These are phyloP conservation scores for Talaromyces sp. DNA, from an alignment of 2,329 filamentous ascomycete genomes.

Conservation along the genomic window DNA sequence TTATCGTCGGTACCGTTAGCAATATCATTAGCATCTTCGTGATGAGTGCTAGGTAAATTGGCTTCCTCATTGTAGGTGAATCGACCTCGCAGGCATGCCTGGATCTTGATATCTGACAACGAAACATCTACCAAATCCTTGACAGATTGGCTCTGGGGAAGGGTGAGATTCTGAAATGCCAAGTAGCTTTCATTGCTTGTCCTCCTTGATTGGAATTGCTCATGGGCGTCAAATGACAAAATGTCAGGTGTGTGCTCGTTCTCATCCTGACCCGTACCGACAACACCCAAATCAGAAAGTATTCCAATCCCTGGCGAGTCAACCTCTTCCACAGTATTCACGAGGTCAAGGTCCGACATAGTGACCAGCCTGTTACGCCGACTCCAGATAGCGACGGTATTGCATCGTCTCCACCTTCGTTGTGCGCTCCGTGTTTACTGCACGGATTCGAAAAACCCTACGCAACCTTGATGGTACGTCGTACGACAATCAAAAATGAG, in stretches of 20 bases:
- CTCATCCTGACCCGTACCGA: neutral
- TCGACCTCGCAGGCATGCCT: slow-evolving; percentile 12
- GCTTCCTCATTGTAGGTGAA: slow-evolving; percentile 10
- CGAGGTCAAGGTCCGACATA: slow-evolving; percentile 1
- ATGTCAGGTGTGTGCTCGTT: neutral
- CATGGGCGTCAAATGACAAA: neutral
- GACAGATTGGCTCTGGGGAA: neutral
- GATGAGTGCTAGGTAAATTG: neutral
- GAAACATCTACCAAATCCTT: neutral
- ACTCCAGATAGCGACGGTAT: neutral
- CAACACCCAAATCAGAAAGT: neutral
- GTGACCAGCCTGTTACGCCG: neutral
- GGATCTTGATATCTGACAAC: neutral
- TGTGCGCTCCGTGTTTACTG: neutral
- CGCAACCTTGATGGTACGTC: neutral
- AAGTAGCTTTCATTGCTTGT: neutral
- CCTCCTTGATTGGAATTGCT: neutral
- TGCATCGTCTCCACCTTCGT: neutral
- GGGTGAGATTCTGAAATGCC: neutral
- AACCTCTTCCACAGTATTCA: neutral
- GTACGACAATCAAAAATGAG: too few relatives aligned
- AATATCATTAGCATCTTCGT: neutral
- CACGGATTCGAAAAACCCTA: neutral
- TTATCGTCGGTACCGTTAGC: neutral
- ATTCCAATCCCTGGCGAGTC: neutral